Evolutionary conservation across 169 alveolate species (phyloP), one percentile per base, ranked within the genome.

Genomic region (Babesia ovata): DNA sequence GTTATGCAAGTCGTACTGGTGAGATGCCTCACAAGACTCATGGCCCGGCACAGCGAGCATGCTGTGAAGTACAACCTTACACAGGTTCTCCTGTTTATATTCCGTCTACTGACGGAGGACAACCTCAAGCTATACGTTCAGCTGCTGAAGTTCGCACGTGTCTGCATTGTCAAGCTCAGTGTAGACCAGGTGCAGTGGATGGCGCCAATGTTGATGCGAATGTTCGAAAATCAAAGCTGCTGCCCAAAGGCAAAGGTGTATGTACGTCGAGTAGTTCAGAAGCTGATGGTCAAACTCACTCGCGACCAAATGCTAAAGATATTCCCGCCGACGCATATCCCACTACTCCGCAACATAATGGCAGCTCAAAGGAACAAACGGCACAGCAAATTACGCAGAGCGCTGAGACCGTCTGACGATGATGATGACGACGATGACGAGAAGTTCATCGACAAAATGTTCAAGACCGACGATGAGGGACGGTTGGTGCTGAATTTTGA

Each of bases 251-350:
- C 85, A 14, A 81, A 59, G 84, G 75, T 67, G 33, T 81, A 50
- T 58, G 88, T 81, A 3, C 66, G 88, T 6, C 67, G 88, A 16
- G 71, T 81, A 13, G 67, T 65, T 16, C 77, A 81, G 79, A 81
- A 81, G 60, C 63, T 81, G 44, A 22, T 81, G 63, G 57, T 48
- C 21, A 73, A 69, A 29, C 85, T 81, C 50, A 72, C 60, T 0
- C 39, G 88, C 22, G 88, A 81, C 65, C 70, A 66, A 52, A 28
- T 81, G 45, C 49, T 70, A 22, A 49, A 70, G 39, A 63, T 81
- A 0, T 81, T 81, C 85, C 88, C 88, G 42, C 75, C 61, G 56
- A 69, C 49, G 26, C 88, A 81, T 62, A 65, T 81, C 26, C 84
- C 88, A 14, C 74, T 81, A 19, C 42, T 81, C 63, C 72, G 61